Evolutionary conservation across 257 asterid species (phyloP).

Genomic region (Jacaranda copaia): DNA sequence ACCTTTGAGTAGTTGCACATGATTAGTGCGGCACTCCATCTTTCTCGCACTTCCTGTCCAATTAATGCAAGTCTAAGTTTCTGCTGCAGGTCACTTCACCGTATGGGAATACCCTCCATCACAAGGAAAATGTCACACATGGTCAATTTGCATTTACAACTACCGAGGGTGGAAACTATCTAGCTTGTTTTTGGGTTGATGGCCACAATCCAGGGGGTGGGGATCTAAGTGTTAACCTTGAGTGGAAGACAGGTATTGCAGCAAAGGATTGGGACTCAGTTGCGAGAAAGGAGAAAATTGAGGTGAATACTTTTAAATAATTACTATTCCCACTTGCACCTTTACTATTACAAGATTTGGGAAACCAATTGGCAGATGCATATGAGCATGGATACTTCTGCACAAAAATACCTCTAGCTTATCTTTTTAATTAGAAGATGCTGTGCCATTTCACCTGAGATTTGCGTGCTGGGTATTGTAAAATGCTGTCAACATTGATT

Average conservation of each 20-base stretch:
- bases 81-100: conserved; percentile 77
- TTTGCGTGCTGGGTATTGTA: background rate
- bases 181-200: conserved; percentile 85
- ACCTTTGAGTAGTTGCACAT: background rate
- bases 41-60: conserved; percentile 3
- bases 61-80: conserved; percentile 26
- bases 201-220: conserved; percentile 56
- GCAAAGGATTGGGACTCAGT: conserved; percentile 95
- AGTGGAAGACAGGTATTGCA: conserved; percentile 91
- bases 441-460: background rate
- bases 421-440: background rate
- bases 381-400: background rate
- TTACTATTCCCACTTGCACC: conserved; percentile 13
- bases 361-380: background rate
- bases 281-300: conserved; percentile 87
- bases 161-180: conserved; percentile 75
- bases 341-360: background rate
- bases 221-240: conserved; percentile 73
- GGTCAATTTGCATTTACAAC: conserved; percentile 94
- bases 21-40: conserved; percentile 11
- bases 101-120: conserved; percentile 74
- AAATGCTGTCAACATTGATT: background rate
- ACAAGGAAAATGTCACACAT: conserved; percentile 69
- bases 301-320: conserved; percentile 50
- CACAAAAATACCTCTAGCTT: background rate